Conservation (phyloP, 768 basidiomycete species). For the Tephrocybe sp. region DNA sequence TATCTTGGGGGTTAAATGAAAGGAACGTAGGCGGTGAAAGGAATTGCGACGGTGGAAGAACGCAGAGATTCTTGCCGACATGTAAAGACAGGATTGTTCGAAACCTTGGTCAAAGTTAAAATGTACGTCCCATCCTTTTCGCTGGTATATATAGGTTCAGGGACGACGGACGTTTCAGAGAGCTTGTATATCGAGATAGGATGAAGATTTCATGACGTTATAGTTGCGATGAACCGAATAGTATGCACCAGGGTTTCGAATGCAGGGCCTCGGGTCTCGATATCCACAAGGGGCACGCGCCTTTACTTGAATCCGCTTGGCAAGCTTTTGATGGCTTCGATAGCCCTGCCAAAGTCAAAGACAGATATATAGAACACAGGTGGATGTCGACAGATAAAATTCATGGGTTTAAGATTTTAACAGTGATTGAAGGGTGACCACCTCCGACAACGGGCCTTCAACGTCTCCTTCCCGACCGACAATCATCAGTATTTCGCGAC, state of each 20-base stretch:
- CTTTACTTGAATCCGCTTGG: no score
- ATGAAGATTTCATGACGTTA: no score
- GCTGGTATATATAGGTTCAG: background rate
- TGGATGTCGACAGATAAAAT: no score
- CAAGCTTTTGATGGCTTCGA: no score
- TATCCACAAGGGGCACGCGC: no score
- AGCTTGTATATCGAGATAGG: no score
- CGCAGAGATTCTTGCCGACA: constrained; percentile 28
- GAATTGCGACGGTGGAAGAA: constrained; percentile 31
- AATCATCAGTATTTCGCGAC: constrained; percentile 39
- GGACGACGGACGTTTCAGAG: background rate
- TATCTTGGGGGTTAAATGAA: constrained; percentile 34
- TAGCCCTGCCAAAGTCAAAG: no score
- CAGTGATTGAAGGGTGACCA: constrained; percentile 40
- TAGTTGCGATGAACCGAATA: background rate
- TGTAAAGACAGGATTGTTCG: constrained; percentile 7
- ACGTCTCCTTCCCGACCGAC: constrained; percentile 65
- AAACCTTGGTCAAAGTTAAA: background rate
- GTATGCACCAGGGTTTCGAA: no score
- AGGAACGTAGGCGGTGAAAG: constrained; percentile 39
- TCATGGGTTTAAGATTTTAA: constrained; percentile 23
- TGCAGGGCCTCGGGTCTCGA: no score
- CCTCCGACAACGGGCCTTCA: constrained; percentile 56
- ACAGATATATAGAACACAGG: no score
- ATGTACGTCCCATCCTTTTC: background rate